Conservation (phyloP, 2,329 filamentous ascomycete species). For the Fusarium phyllophilum region DNA sequence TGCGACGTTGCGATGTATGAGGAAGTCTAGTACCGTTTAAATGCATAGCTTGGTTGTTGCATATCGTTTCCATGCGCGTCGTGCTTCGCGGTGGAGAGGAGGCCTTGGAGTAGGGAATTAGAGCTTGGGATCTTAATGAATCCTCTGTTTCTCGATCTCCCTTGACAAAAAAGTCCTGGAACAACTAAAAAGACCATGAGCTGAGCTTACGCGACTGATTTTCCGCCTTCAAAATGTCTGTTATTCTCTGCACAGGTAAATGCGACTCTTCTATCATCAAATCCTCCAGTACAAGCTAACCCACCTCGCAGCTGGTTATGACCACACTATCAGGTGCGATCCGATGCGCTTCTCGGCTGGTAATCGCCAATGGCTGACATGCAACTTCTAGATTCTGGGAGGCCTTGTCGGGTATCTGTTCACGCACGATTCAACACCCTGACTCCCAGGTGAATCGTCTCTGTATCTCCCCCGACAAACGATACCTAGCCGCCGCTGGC, state of each 20-base stretch:
- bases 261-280: neutral
- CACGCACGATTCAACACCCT: conserved; percentile 95
- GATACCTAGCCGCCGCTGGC: conserved; percentile 85
- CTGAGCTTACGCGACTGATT: conserved; percentile 33
- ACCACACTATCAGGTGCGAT: conserved; percentile 69
- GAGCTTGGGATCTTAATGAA: conserved; percentile 8
- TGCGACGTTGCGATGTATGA: neutral
- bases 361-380: conserved; percentile 23
- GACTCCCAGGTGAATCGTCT: conserved; percentile 98
- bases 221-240: conserved; percentile 59
- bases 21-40: neutral
- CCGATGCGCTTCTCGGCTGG: conserved; percentile 18
- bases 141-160: conserved; percentile 7
- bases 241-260: conserved; percentile 70
- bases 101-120: conserved; percentile 35
- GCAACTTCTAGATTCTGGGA: conserved; percentile 84
- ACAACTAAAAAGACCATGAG: conserved; percentile 39
- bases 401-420: conserved; percentile 96
- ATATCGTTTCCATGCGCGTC: conserved; percentile 13
- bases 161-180: conserved; percentile 28
- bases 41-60: conserved; percentile 29
- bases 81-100: conserved; percentile 10
- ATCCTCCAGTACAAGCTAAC: conserved; percentile 32
- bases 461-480: conserved; percentile 98
- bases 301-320: conserved; percentile 63